Evolutionary conservation across 305 asterid genomes (phyloP).

Genomic region (Solanum hybrid): DNA sequence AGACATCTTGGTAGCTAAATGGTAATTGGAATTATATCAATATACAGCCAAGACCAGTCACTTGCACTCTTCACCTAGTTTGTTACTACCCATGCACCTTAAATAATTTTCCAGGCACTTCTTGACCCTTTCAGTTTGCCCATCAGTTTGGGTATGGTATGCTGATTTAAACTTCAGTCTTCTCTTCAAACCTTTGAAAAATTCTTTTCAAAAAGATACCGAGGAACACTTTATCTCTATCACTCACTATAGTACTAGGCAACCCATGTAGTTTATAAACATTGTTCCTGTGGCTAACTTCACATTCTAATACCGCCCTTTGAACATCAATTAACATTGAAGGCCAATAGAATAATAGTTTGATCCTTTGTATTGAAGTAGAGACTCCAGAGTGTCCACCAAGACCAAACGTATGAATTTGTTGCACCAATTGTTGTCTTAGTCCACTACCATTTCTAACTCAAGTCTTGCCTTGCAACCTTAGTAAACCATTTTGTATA

Average conservation of each 20-base stretch:
- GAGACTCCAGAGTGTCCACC: not conserved
- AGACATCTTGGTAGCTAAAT: not conserved
- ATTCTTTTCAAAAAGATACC: not conserved
- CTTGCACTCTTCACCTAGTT: not conserved
- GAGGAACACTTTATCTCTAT: not conserved
- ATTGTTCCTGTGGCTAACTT: not conserved
- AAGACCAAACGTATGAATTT: not conserved
- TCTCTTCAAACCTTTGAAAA: not conserved
- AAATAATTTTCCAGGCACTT: not conserved
- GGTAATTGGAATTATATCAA: not conserved
- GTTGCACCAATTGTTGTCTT: not conserved
- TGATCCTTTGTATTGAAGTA: not conserved
- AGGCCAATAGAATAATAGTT: not conserved
- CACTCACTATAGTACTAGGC: not conserved
- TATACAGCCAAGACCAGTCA: not conserved
- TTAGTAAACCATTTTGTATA: not conserved
- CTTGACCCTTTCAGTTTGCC: not conserved
- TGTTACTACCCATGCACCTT: not conserved
- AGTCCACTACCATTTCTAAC: not conserved
- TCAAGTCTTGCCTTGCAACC: not conserved
- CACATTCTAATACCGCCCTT: not conserved
- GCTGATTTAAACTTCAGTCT: not conserved
- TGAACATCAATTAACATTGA: not conserved
- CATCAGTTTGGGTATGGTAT: not conserved
- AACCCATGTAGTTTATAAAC: not conserved